Conservation (phyloP, 2,329 filamentous ascomycete genomes). For the Talaromyces atroroseus region DNA sequence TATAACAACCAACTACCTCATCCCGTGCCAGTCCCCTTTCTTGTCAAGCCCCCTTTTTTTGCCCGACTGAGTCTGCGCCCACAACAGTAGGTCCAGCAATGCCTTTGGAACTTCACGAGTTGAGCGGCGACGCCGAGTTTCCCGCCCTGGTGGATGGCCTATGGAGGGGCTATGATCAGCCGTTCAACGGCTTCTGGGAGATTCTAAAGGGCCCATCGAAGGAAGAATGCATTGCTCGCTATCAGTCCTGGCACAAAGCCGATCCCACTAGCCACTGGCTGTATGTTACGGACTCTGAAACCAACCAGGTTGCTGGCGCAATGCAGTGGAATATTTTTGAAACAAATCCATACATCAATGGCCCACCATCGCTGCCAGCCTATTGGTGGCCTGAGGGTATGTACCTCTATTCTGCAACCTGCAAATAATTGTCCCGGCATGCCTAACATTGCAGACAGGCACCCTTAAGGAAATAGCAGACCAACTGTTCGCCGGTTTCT, state of each 20-base stretch:
- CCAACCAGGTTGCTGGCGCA: not conserved
- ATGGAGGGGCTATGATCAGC: not conserved
- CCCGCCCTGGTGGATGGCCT: not conserved
- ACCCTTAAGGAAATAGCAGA: not conserved
- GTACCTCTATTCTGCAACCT: not conserved
- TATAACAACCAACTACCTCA: too few relatives aligned
- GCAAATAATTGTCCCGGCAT: not conserved
- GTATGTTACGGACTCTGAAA: not conserved
- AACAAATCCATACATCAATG: constrained; percentile 1
- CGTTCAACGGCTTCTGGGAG: constrained; percentile 2
- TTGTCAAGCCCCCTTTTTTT: too few relatives aligned
- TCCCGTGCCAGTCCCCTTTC: too few relatives aligned
- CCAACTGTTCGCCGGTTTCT: not conserved
- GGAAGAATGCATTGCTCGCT: not conserved
- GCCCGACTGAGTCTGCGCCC: too few relatives aligned
- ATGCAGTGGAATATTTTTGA: constrained; percentile 3
- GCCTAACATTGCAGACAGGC: not conserved
- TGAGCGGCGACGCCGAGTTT: not conserved
- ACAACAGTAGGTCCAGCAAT: not conserved
- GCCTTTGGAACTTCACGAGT: not conserved
- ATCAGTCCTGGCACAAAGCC: not conserved
- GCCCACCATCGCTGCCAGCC: not conserved
- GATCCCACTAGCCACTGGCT: not conserved
- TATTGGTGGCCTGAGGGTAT: constrained; percentile 4
- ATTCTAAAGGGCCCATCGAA: not conserved